A percentile compares a stretch with the other conserved stretches of the same genome.
These are phyloP conservation scores for Akanthomyces uredinophilus DNA, from an alignment of 2,329 filamentous ascomycete genomes.

Conservation along the genomic window DNA sequence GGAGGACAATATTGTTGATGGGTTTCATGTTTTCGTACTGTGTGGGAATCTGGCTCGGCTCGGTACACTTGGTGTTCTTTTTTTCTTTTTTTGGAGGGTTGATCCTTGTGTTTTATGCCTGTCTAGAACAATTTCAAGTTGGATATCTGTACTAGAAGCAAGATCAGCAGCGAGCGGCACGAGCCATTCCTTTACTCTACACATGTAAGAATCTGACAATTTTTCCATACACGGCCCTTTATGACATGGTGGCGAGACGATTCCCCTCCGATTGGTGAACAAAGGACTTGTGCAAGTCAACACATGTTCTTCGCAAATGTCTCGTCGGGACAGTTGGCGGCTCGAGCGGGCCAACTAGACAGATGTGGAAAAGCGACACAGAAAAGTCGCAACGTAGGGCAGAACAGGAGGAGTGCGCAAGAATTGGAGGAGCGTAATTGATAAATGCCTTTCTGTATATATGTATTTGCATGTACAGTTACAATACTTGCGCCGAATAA, in stretches of 20 bases:
- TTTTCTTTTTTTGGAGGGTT: background rate
- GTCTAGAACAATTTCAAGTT: background rate
- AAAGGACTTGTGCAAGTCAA: no score
- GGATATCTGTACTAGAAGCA: background rate
- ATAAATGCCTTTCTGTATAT: background rate
- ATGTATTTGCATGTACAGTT: constrained; percentile 3
- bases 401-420: no score
- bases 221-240: background rate
- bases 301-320: no score
- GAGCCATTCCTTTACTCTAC: background rate
- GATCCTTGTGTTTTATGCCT: background rate
- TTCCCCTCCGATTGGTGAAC: no score
- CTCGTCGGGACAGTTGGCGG: no score
- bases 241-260: no score
- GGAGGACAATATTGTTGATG: background rate
- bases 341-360: no score
- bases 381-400: no score
- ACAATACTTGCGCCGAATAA: background rate
- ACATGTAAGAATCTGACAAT: background rate
- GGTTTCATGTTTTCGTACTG: background rate
- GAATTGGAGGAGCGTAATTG: no score
- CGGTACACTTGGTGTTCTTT: background rate
- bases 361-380: no score
- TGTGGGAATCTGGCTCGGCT: background rate
- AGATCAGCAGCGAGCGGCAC: background rate